These are phyloP conservation scores for Conticribra weissflogii DNA, from an alignment of 108 stramenopile genomes.

Conservation along the genomic window DNA sequence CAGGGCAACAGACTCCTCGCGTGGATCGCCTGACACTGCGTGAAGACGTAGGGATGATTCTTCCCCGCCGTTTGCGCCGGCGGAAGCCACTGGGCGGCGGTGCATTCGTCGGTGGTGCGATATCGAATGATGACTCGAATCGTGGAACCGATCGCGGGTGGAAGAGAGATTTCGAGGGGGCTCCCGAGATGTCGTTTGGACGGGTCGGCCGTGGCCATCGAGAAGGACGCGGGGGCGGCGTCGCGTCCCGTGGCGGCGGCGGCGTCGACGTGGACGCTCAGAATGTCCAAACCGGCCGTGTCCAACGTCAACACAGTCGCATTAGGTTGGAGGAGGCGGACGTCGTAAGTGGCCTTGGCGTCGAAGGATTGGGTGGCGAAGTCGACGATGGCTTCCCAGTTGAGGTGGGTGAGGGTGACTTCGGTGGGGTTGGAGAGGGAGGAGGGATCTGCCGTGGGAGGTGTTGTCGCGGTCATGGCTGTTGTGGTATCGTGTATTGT, in stretches of 20 bases:
- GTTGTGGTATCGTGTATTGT: no score
- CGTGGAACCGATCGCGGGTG: constrained; percentile 2
- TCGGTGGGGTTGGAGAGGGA: constrained; percentile 71
- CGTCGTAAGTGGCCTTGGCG: constrained; percentile 70
- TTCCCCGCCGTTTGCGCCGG: constrained; percentile 94
- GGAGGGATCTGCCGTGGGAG: constrained; percentile 64
- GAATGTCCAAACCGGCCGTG: constrained; percentile 67
- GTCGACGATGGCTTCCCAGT: constrained; percentile 65
- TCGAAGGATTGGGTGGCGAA: constrained; percentile 56
- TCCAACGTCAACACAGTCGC: constrained; percentile 49
- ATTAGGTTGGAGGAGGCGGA: constrained; percentile 29
- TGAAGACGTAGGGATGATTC: constrained; percentile 93
- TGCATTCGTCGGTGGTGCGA: constrained; percentile 66
- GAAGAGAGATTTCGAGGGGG: constrained; percentile 55
- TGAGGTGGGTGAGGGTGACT: constrained; percentile 63
- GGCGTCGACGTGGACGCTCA: constrained; percentile 47
- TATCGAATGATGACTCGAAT: constrained; percentile 68
- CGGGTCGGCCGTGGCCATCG: constrained; percentile 32
- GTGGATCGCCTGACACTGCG: constrained; percentile 98
- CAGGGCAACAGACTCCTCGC: constrained; percentile 95
- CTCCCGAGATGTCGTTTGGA: constrained; percentile 60
- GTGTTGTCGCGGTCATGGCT: constrained; percentile 47
- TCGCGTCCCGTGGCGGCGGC: constrained; percentile 37
- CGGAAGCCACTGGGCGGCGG: constrained; percentile 94
- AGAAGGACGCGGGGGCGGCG: constrained; percentile 49